These are phyloP conservation scores for Candida maris DNA, from an alignment of 805 yeast species.

Conservation along the genomic window DNA sequence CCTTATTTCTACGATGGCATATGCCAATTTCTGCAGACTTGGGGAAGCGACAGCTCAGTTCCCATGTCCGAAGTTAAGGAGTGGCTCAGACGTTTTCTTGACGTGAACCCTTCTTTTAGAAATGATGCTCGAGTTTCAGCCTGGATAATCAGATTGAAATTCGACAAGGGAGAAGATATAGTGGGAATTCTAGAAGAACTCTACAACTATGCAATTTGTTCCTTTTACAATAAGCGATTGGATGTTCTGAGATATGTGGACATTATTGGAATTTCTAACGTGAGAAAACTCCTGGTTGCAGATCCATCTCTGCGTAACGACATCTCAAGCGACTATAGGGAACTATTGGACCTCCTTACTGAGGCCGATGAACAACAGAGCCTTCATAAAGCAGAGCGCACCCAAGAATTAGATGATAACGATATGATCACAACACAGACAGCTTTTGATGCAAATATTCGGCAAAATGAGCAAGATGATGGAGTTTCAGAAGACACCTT, in stretches of 20 bases:
- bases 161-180: constrained; percentile 20
- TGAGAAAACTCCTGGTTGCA: constrained; percentile 35
- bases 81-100: constrained; percentile 25
- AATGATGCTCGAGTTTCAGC: constrained; percentile 29
- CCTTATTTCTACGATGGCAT: constrained; percentile 60
- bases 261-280: constrained; percentile 42
- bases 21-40: constrained; percentile 53
- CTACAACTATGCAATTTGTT: constrained; percentile 12
- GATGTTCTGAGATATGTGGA: constrained; percentile 42
- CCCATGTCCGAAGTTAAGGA: constrained; percentile 18
- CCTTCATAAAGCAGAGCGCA: not conserved
- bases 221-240: constrained; percentile 25
- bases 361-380: constrained; percentile 8
- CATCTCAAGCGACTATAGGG: constrained; percentile 24
- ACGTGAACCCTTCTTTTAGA: constrained; percentile 15
- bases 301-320: constrained; percentile 23
- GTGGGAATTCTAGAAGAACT: constrained; percentile 16
- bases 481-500: not conserved
- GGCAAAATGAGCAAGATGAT: not conserved
- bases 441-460: not conserved
- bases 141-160: constrained; percentile 25
- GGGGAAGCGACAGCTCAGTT: constrained; percentile 30
- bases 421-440: constrained; percentile 17
- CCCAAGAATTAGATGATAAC: not conserved
- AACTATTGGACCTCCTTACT: constrained; percentile 17